Base-by-base conservation (phyloP, 2,329 filamentous ascomycete genomes). In the Botrytis deweyae region DNA sequence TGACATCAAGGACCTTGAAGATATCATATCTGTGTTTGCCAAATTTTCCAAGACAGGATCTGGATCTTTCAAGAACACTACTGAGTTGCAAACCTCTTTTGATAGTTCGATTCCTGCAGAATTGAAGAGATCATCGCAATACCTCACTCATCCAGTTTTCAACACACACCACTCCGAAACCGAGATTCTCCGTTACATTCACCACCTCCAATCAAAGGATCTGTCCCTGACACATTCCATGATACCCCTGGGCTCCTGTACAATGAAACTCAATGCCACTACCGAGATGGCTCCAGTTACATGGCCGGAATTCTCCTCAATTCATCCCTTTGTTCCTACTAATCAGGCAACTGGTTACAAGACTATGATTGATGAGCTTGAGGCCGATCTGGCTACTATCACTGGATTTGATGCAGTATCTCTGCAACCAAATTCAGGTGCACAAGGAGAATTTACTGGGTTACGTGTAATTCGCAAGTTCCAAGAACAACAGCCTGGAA, bases 221-320 rank as follows among this genome's bases (percentile, higher is more conserved):
- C 85, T 98, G 22, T 98, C 95, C 1, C 87, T 98, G 8, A 93
- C 95, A 3, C 95, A 98, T 84, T 98, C 95, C 25, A 98, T 98
- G 95, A 98, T 98, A 75, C 94, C 95, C 3, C 88, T 98, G 1
- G 95, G 95, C 33, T 98, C 95, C 1, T 98, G 95, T 86, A 98
- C 95, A 22, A 98, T 98, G 95, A 98, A 98, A 87, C 90, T 98
- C 71, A 98, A 98, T 82, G 93, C 92, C 61, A 96, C 95, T 4
- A 93, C 93, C 0, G 94, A 98, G 85, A 98, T 98, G 95, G 88
- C 93, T 25, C 92, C 95, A 12, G 88, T 98, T 72, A 93, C 93
- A 0, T 91, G 90, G 84, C 89, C 91, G 0, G 89, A 91, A 68
- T 93, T 95, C 80, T 88, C 92, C 61, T 89, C 91, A 75, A 87